Base-by-base conservation (phyloP, 129 eudicot species). In the Rutidosis leptorrhynchoides region DNA sequence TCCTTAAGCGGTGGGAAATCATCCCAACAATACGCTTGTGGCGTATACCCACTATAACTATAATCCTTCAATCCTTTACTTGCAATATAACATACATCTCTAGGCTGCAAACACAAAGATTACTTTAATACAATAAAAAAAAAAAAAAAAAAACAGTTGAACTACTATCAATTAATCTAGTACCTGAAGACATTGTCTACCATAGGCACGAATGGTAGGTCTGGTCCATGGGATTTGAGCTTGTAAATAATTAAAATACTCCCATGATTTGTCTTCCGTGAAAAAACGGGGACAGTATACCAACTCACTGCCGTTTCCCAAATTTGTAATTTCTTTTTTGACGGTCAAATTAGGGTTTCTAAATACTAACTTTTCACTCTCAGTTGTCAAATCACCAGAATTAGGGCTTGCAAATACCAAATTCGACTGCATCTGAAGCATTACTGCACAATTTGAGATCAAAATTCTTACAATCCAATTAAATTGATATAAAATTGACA, bases 211-310 rank as follows among this genome's bases (percentile, higher is more conserved):
- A 75, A 93, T 74, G 37, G 92, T 93, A 61, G 98, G 98, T 28
- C 96, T 79, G 70, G 84, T 88, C 96, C 98, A 93, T 1, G 98
- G 96, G 48, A 93, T 88, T 74, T 88, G 72, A n/a, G 77, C 40
- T 65, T 88, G 40, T 37, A 93, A 85, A 67, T 73, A 93, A 51
- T 83, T 43, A 26, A 93, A 86, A 59, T 83, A 82, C 17, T 65
- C 69, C 84, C 85, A 86, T 10, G 95, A 89, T 6, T 83, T 79
- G 8, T 82, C 62, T 56, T 57, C 74, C 0, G 67, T 37, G 9
- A 93, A 48, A 51, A 88, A 82, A 4, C 76, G 69, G 0, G 92
- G 80, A 1, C 62, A 20, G 70, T 83, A 83, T 0, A 80, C 45
- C 1, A 93, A 74, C 16, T 77, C 48, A 70, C 98, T 88, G 7